Evolutionary conservation across 768 basidiomycete genomes (phyloP).

Genomic region (Rhodosporidiobolus sp.): DNA sequence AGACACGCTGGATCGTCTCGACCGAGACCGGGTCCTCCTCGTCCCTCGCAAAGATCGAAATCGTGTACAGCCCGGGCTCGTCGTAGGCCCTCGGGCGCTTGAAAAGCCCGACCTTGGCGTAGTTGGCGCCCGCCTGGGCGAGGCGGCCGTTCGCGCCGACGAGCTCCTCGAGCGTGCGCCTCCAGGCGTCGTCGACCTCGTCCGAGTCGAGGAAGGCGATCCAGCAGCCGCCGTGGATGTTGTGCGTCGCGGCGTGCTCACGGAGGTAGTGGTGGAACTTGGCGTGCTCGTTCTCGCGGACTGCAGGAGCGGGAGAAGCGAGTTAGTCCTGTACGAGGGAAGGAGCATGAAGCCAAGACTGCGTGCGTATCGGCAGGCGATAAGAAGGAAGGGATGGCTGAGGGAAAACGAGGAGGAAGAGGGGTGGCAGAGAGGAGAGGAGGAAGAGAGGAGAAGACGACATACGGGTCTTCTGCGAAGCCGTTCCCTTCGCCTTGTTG

Average conservation of each 20-base stretch:
- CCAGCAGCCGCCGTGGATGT: not conserved
- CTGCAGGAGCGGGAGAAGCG: not conserved
- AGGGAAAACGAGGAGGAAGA: no score
- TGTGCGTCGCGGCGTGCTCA: not conserved
- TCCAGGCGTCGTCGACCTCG: conserved; percentile 14
- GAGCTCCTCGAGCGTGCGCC: not conserved
- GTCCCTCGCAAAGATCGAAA: not conserved
- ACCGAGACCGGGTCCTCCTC: not conserved
- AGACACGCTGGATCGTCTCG: conserved; percentile 4
- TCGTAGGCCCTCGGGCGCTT: no score
- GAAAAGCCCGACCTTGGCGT: no score
- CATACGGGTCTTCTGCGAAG: conserved; percentile 14
- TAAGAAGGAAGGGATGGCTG: no score
- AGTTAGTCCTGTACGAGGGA: not conserved
- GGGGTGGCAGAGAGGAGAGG: no score
- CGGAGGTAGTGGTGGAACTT: conserved; percentile 7
- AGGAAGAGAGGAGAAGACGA: not conserved
- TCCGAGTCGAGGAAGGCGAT: conserved; percentile 6
- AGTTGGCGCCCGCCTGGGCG: not conserved
- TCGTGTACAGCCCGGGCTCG: not conserved
- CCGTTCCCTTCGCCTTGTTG: not conserved
- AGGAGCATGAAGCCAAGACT: no score
- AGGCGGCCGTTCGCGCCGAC: not conserved
- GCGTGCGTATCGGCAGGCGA: no score
- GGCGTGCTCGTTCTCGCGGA: conserved; percentile 15